Base-by-base conservation (phyloP, 1,139 yeast genomes). In the Taiozyma sp. region DNA sequence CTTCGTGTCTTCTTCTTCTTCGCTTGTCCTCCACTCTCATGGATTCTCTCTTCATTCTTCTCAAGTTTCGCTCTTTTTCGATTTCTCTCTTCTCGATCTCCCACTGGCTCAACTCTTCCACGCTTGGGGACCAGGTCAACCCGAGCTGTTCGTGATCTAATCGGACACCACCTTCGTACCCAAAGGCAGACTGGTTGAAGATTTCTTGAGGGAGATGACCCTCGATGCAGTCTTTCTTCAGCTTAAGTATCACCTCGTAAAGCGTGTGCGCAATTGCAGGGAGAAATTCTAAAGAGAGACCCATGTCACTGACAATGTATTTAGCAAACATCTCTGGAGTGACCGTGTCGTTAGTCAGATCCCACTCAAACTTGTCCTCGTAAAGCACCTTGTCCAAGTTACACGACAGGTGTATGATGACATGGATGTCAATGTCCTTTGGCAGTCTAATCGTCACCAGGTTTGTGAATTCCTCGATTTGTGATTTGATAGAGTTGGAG, bases 361-460 rank as follows among this genome's bases (percentile, higher is more conserved):
- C 96, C 98, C 99, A 93, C 67, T 93, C 99, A 58, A 93, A 85
- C 64, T 88, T 86, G 69, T 93, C 99, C 61, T 91, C 96, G 62
- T 85, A 89, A 46, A 91, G 75, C 61, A 84, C 85, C 62, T 88
- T 88, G 60, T 90, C 90, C 55, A 93, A 73, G 64, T 86, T 89
- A 43, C 95, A 90, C 14, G 95, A 84, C 48, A 93, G 69, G 57
- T 89, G 88, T 43, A 93, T 79, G 7, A 93, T 77, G 6, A 88
- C 96, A 60, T 87, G 95, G 37, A 83, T 68, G 48, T 80, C 85
- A 55, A 80, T 80, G 39, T 82, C 85, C n/a, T 65, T 68, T 11
- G 88, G 86, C 6, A 83, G 70, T 28, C 84, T 81, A 28, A 86
- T 75, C 43, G 83, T 80, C 21, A 89, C 82, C 21, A 79, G 73